Evolutionary conservation across 176 grass and related monocot species (phyloP), one percentile per base, ranked within the genome.

Genomic region (Echinochloa phyllopogon): DNA sequence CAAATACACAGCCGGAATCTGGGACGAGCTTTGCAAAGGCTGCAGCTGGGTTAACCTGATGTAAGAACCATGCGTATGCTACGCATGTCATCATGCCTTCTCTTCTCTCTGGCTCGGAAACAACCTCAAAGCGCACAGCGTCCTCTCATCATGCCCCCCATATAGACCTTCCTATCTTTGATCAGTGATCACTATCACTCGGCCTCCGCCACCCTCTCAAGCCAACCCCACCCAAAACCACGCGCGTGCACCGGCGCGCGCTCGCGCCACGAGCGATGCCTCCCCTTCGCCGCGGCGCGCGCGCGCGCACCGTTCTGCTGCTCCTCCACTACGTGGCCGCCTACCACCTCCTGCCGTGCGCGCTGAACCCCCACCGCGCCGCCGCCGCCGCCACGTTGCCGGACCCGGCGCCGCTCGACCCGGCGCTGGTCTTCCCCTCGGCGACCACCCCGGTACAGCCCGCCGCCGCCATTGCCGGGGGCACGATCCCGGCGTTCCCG

Each of bases 401-500:
- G 41, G 89, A 75, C 57, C 89, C 86, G 5, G 86, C 91, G 70
- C 86, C 82, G 59, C 88, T 92, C 16, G 83, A 91, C 78, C 94
- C 91, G 9, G 83, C 86, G 4, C 47, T 89, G 62, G 12, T 89
- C 41, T 83, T 93, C 38, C 93, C 89, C 1, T 86, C 91, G 15
- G 82, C 80, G 5, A 76, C 90, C 1, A 76, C 90, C 1, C 76
- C 85, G 14, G 68, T 45, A 14, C 79, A 86, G 84, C 79, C 79
- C 18, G 23, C 48, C n/a, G 41, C 55, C 1, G 79, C 82, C 79
- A 27, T 29, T 1, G 45, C 48, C 23, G 74, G 45, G 1, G 88
- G 76, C 83, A 99, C 91, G 77, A 96, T 99, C 86, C 96, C 97
- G 69, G 97, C 97, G 41, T 99, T 99, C 91, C 96, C 94, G 4